A percentile compares a stretch with the other conserved stretches of the same genome.
phyloP scores from a whole-genome alignment of 805 yeast genomes.

The Hanseniaspora hatyaiensis region DNA sequence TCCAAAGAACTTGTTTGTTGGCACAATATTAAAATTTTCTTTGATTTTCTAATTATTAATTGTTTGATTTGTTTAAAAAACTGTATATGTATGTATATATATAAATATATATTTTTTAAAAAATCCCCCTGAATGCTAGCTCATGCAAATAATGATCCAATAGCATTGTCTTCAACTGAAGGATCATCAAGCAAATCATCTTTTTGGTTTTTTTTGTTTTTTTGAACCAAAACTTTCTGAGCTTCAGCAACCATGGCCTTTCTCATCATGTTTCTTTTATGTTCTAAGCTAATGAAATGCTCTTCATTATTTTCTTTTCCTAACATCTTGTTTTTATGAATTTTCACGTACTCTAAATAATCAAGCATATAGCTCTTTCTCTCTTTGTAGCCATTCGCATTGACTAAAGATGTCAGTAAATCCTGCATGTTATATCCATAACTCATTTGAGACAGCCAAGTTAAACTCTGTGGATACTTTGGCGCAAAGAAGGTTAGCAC shows the following conservation, averaged over 20 bases:
- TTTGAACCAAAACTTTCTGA: slow-evolving; percentile 40
- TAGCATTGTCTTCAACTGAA: slow-evolving; percentile 55
- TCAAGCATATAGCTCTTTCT: slow-evolving; percentile 72
- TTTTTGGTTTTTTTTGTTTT: slow-evolving; percentile 36
- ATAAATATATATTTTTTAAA: slow-evolving; percentile 29
- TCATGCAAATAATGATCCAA: slow-evolving; percentile 47
- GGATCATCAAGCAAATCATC: slow-evolving; percentile 61
- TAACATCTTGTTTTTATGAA: slow-evolving; percentile 26
- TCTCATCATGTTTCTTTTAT: slow-evolving; percentile 29
- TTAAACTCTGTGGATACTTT: slow-evolving; percentile 58
- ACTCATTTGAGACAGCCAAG: slow-evolving; percentile 46
- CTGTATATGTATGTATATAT: no score
- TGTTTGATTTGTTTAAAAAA: no score
- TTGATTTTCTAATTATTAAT: no score
- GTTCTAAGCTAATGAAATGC: slow-evolving; percentile 24
- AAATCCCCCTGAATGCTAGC: no score
- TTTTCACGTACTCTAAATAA: slow-evolving; percentile 54
- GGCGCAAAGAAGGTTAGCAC: slow-evolving; percentile 42
- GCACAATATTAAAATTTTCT: no score
- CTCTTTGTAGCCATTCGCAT: slow-evolving; percentile 59
- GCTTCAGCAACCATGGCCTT: slow-evolving; percentile 41
- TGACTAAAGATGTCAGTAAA: slow-evolving; percentile 52
- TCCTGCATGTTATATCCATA: slow-evolving; percentile 47
- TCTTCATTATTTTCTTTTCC: slow-evolving; percentile 32
- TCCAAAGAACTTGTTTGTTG: no score